Evolutionary conservation across 2,329 filamentous ascomycete genomes (phyloP).

Genomic region (Alternaria novae-zelandiae): DNA sequence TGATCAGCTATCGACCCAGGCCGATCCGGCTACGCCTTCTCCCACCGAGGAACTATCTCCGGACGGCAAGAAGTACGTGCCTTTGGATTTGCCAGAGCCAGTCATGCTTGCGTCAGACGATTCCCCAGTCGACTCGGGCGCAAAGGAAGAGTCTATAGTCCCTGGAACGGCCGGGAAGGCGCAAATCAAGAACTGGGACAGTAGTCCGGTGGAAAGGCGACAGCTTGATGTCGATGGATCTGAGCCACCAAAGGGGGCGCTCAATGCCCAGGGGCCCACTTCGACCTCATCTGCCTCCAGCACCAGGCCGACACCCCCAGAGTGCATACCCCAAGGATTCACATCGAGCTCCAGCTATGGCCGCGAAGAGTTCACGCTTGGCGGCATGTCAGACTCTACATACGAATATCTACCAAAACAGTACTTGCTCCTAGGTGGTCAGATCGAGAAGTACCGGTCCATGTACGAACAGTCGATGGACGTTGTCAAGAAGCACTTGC

Average conservation of each 20-base stretch:
- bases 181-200: slow-evolving; percentile 32
- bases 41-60: slow-evolving; percentile 32
- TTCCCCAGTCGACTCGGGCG: slow-evolving; percentile 6
- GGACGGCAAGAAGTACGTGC: slow-evolving; percentile 42
- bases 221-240: slow-evolving; percentile 32
- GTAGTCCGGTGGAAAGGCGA: slow-evolving; percentile 23
- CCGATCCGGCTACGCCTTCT: slow-evolving; percentile 12
- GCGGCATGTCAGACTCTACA: slow-evolving; percentile 50
- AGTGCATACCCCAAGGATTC: slow-evolving; percentile 61
- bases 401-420: slow-evolving; percentile 57
- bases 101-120: slow-evolving; percentile 32
- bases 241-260: slow-evolving; percentile 14
- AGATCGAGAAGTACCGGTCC: slow-evolving; percentile 55
- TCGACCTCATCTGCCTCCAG: slow-evolving; percentile 9
- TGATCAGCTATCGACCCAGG: neutral
- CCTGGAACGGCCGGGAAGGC: slow-evolving; percentile 16
- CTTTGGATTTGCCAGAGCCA: slow-evolving; percentile 38
- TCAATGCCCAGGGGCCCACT: slow-evolving; percentile 1
- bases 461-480: slow-evolving; percentile 63
- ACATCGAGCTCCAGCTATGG: slow-evolving; percentile 54
- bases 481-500: slow-evolving; percentile 53
- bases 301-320: slow-evolving; percentile 27
- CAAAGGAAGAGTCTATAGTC: slow-evolving; percentile 5
- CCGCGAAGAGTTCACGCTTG: slow-evolving; percentile 51
- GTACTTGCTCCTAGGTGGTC: slow-evolving; percentile 56